phyloP scores from a whole-genome alignment of 1,284 basidiomycete genomes.

The Leccinum ponderosum region DNA sequence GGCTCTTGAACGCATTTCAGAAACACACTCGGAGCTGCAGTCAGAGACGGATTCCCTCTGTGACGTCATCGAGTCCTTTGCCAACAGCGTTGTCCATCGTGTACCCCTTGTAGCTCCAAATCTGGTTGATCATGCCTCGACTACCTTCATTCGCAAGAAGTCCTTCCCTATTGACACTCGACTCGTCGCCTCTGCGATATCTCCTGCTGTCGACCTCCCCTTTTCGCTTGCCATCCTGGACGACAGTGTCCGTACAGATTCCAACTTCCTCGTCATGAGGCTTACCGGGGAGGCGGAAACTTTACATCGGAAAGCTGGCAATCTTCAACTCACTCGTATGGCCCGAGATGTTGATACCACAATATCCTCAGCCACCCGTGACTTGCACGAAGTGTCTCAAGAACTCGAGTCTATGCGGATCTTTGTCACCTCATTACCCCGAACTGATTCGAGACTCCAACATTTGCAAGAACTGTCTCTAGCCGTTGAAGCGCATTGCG shows the following conservation, averaged over 20 bases:
- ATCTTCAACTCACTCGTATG: slow-evolving; percentile 52
- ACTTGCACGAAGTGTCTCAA: slow-evolving; percentile 42
- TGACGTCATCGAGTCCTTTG: slow-evolving; percentile 46
- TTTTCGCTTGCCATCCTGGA: slow-evolving; percentile 68
- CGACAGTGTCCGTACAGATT: slow-evolving; percentile 64
- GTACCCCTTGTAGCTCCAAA: slow-evolving; percentile 50
- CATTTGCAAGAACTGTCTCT: slow-evolving; percentile 38
- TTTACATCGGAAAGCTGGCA: slow-evolving; percentile 47
- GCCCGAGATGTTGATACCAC: slow-evolving; percentile 54
- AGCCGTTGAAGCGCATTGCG: slow-evolving; percentile 39
- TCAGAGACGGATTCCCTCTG: slow-evolving; percentile 39
- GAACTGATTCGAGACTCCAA: slow-evolving; percentile 28
- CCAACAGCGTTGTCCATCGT: slow-evolving; percentile 45
- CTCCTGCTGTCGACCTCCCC: slow-evolving; percentile 43
- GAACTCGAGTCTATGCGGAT: slow-evolving; percentile 38
- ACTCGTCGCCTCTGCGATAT: slow-evolving; percentile 32
- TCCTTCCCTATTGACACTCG: slow-evolving; percentile 26
- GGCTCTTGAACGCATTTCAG: slow-evolving; percentile 29
- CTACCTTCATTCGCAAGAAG: slow-evolving; percentile 36
- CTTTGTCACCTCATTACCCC: slow-evolving; percentile 31
- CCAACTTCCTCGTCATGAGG: slow-evolving; percentile 65
- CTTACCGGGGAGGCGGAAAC: slow-evolving; percentile 56
- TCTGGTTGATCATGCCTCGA: slow-evolving; percentile 17
- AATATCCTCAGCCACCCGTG: slow-evolving; percentile 37
- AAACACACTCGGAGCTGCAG: slow-evolving; percentile 36